These are phyloP conservation scores for Coemansia sp. DNA, from an alignment of 192 early-diverging fungal species.

Conservation along the genomic window DNA sequence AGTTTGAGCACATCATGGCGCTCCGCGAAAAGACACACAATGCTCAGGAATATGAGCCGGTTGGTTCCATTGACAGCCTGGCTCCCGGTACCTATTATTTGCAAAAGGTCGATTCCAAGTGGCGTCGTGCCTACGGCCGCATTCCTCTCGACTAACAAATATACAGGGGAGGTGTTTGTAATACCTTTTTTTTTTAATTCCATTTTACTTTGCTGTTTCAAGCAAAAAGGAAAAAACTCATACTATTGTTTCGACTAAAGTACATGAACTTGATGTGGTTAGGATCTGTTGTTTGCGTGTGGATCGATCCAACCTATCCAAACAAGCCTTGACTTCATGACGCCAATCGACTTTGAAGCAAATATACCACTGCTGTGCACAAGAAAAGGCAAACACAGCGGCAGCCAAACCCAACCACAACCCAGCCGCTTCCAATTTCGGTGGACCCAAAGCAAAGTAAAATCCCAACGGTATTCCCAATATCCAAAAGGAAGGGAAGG, in stretches of 20 bases:
- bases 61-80: constrained; percentile 59
- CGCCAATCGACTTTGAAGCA: constrained; percentile 39
- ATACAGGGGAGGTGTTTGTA: no score
- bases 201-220: no score
- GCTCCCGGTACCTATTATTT: constrained; percentile 86
- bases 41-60: constrained; percentile 71
- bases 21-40: constrained; percentile 86
- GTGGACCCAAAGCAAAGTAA: constrained; percentile 48
- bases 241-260: background rate
- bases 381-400: constrained; percentile 37
- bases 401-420: constrained; percentile 57
- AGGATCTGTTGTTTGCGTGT: no score
- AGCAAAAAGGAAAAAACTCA: background rate
- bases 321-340: constrained; percentile 39
- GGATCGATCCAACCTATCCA: constrained; percentile 11
- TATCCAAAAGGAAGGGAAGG: constrained; percentile 51
- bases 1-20: constrained; percentile 74
- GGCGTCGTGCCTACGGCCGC: constrained; percentile 80
- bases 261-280: no score
- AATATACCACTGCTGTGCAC: constrained; percentile 30
- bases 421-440: constrained; percentile 47
- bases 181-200: no score
- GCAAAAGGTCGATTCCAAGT: constrained; percentile 83
- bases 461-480: constrained; percentile 50
- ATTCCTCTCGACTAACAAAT: constrained; percentile 32